Evolutionary conservation across 1,284 basidiomycete species (phyloP), one percentile per base, ranked within the genome.

Genomic region (Leccinum subrobustum): DNA sequence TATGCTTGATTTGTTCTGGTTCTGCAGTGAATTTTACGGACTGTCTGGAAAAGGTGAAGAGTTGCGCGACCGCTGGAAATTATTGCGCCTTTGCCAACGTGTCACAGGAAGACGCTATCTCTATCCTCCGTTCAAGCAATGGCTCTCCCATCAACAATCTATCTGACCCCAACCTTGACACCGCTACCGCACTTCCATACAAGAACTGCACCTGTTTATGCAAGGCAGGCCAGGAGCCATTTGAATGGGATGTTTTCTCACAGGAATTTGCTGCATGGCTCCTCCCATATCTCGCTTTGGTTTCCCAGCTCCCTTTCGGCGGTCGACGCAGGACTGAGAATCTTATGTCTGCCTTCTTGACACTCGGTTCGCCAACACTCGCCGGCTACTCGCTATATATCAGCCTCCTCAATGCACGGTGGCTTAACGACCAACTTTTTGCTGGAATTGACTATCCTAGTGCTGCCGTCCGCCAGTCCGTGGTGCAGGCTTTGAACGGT

Each of bases 291-390:
- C 74, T 81, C 8, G 77, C 79, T 2, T 64, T 72, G 1, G 54
- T 81, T 11, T 79, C 79, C 0, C 79, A 81, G 53, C 70, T 81
- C 4, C 80, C 79, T 2, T 81, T 78, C 42, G 78, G 78, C 11
- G 68, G 73, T 27, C 57, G 7, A 1, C 60, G 59, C 42, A 64
- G 62, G 23, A 56, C 37, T 8, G 69, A 76, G n/a, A 71, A 77
- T 20, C 59, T 76, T 35, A 64, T 73, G 64, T 75, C 75, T 37
- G 67, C 62, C 1, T 9, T 69, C 20, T 55, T 76, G 48, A 69
- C 74, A 12, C 62, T 78, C n/a, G 74, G 75, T 2, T 76, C 76
- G 0, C 75, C 74, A 0, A 64, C 64, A 1, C 68, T 76, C 18
- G 72, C 74, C 0, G 66, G 66, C 3, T 75, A 76, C 62, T 75